Conservation (phyloP, 345 rosid genomes). For the Diplotaxis tenuifolia region DNA sequence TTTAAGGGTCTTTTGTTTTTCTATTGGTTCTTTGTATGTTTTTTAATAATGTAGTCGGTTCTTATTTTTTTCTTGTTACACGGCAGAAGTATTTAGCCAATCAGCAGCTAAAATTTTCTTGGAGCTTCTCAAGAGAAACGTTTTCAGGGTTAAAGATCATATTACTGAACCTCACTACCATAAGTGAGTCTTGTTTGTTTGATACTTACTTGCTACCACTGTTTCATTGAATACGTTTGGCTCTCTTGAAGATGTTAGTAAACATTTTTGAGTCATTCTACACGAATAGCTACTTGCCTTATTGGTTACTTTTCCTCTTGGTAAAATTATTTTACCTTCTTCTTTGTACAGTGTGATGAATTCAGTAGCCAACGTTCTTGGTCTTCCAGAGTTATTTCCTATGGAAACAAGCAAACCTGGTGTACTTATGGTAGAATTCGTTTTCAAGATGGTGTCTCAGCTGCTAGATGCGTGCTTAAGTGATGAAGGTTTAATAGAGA, state of each 20-base stretch:
- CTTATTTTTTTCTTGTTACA: too few relatives aligned
- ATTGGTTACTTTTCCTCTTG: background rate
- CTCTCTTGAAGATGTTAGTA: too few relatives aligned
- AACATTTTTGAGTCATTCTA: too few relatives aligned
- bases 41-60: too few relatives aligned
- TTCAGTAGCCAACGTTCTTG: constrained; percentile 66
- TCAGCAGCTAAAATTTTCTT: constrained; percentile 74
- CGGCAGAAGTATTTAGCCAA: too few relatives aligned
- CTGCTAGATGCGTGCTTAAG: constrained; percentile 81
- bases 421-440: constrained; percentile 56
- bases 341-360: constrained; percentile 63
- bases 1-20: too few relatives aligned
- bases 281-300: constrained; percentile 3
- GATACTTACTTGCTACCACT: background rate
- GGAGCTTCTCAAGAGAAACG: constrained; percentile 79
- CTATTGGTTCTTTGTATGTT: too few relatives aligned
- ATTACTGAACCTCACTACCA: constrained; percentile 50
- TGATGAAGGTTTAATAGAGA: constrained; percentile 82
- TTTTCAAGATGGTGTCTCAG: constrained; percentile 71
- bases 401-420: constrained; percentile 64
- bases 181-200: constrained; percentile 47
- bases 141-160: constrained; percentile 52
- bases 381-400: constrained; percentile 62
- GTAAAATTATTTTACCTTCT: background rate
- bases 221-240: constrained; percentile 5